phyloP scores from a whole-genome alignment of 169 alveolate genomes.

The Blepharisma undulans region DNA sequence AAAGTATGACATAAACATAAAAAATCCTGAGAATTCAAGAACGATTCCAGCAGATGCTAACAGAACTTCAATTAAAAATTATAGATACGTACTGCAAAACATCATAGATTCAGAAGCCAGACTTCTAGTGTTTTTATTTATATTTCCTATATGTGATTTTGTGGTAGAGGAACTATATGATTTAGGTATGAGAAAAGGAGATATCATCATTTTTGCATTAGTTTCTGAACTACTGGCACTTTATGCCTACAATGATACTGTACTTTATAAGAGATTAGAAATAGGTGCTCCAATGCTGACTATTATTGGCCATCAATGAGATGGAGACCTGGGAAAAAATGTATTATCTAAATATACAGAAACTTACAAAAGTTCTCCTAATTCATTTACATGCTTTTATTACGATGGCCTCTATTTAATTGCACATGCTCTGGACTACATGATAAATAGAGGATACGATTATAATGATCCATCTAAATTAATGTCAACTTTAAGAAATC shows the following conservation, averaged over 20 bases:
- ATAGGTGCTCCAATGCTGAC: not conserved
- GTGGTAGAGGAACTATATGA: not conserved
- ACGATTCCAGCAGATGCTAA: not conserved
- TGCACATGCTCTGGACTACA: not conserved
- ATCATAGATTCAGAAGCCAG: not conserved
- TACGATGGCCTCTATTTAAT: not conserved
- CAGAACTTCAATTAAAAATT: not conserved
- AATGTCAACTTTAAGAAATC: not conserved
- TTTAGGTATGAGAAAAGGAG: slow-evolving; percentile 19
- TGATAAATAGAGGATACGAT: not conserved
- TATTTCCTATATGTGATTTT: not conserved
- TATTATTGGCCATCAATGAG: not conserved
- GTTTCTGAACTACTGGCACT: too few relatives aligned
- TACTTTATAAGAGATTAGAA: not conserved
- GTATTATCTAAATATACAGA: not conserved
- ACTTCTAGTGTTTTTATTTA: not conserved
- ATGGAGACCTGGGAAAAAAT: not conserved
- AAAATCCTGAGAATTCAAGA: not conserved
- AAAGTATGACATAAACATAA: not conserved
- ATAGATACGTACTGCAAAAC: not conserved
- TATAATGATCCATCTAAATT: slow-evolving; percentile 12
- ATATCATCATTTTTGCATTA: not conserved
- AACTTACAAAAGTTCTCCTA: not conserved
- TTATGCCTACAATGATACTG: not conserved
- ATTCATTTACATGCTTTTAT: not conserved